phyloP scores from a whole-genome alignment of 139 green algal genomes.

The Chlorella sp. region DNA sequence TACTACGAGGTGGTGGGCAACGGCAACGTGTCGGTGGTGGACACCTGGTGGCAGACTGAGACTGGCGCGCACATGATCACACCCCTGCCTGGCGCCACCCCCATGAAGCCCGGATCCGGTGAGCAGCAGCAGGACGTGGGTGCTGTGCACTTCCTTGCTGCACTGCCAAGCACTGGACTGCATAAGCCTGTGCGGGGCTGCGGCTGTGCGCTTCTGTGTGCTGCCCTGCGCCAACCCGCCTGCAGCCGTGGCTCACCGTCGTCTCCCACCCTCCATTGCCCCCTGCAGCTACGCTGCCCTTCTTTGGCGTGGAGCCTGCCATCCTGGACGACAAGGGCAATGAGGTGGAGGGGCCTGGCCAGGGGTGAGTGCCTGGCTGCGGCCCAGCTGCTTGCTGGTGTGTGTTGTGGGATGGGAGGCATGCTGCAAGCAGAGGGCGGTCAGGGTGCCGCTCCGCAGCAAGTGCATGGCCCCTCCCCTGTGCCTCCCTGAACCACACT shows the following conservation, averaged over 20 bases:
- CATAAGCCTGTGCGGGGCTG: too few relatives aligned
- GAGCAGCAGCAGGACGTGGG: background rate
- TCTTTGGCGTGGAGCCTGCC: conserved; percentile 95
- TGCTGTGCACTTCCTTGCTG: too few relatives aligned
- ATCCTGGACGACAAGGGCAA: conserved; percentile 90
- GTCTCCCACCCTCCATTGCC: conserved; percentile 8
- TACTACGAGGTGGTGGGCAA: conserved; percentile 84
- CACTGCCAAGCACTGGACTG: too few relatives aligned
- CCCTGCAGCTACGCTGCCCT: conserved; percentile 81
- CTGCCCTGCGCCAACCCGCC: background rate
- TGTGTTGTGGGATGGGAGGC: too few relatives aligned
- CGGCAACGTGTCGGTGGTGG: conserved; percentile 85
- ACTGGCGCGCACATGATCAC: conserved; percentile 94
- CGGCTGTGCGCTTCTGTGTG: too few relatives aligned
- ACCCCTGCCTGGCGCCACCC: conserved; percentile 82
- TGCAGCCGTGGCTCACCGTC: too few relatives aligned
- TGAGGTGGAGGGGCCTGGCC: conserved; percentile 60
- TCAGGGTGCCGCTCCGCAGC: too few relatives aligned
- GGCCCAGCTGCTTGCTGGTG: too few relatives aligned
- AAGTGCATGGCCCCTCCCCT: too few relatives aligned
- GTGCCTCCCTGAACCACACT: too few relatives aligned
- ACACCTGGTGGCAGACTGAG: conserved; percentile 99
- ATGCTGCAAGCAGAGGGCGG: too few relatives aligned
- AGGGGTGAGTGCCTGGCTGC: conserved; percentile 42
- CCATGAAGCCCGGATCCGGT: conserved; percentile 82